phyloP scores from a whole-genome alignment of 78 protist species.

The Mantamonas sphyraenae region DNA sequence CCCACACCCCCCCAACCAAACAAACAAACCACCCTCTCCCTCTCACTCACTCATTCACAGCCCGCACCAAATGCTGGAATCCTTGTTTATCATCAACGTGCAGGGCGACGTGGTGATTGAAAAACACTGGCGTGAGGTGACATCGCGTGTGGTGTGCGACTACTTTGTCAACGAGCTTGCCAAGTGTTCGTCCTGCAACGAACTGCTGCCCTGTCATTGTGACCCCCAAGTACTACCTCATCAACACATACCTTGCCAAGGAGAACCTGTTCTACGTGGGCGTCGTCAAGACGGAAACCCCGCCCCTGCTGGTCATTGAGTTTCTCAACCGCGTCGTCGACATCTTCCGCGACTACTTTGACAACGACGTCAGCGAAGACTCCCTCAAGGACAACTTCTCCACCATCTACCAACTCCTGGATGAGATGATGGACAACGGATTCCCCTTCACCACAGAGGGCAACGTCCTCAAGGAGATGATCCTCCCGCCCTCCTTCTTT shows the following conservation, averaged over 20 bases:
- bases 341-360: conserved; percentile 59
- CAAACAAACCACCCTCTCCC: too few relatives aligned
- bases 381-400: conserved; percentile 56
- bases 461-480: conserved; percentile 66
- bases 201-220: conserved; percentile 26
- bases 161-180: conserved; percentile 19
- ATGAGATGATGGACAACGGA: conserved; percentile 86
- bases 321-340: conserved; percentile 66
- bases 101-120: conserved; percentile 75
- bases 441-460: conserved; percentile 84
- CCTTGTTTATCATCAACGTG: too few relatives aligned
- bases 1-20: too few relatives aligned
- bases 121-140: conserved; percentile 60
- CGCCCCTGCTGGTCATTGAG: conserved; percentile 70
- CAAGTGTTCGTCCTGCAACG: conserved; percentile 4
- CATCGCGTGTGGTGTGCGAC: conserved; percentile 41
- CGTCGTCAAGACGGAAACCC: conserved; percentile 1
- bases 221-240: conserved; percentile 50
- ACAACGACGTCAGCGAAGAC: conserved; percentile 21
- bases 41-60: too few relatives aligned
- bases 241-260: conserved; percentile 25
- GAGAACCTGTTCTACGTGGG: conserved; percentile 8
- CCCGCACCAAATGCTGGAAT: too few relatives aligned
- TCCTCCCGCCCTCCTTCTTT: conserved; percentile 62
- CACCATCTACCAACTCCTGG: conserved; percentile 67